Percentiles rank a stretch among this genome's conserved stretches.
These are phyloP conservation scores for Cocos nucifera DNA, from an alignment of 176 grass and related monocot species.

Conservation along the genomic window DNA sequence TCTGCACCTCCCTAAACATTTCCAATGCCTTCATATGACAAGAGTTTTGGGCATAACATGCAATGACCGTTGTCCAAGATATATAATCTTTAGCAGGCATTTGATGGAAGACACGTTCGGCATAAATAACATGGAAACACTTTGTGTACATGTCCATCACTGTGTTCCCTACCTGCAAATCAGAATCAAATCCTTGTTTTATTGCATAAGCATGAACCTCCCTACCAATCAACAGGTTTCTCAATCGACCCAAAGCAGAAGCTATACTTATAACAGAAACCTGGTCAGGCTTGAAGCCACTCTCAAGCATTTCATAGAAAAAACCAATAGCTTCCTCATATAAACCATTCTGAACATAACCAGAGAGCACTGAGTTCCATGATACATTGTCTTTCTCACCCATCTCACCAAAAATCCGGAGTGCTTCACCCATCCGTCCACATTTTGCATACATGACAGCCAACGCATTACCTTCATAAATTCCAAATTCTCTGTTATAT, in stretches of 20 bases:
- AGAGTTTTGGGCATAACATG: slow-evolving; percentile 50
- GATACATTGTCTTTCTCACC: slow-evolving; percentile 62
- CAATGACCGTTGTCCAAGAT: slow-evolving; percentile 73
- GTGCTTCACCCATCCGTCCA: slow-evolving; percentile 35
- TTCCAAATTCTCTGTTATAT: slow-evolving; percentile 23
- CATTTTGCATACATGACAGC: slow-evolving; percentile 65
- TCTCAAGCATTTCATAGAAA: slow-evolving; percentile 43
- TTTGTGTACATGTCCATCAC: slow-evolving; percentile 91
- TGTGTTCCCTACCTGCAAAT: slow-evolving; percentile 67
- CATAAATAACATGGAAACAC: slow-evolving; percentile 34
- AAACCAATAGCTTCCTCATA: slow-evolving; percentile 37
- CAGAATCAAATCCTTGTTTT: slow-evolving; percentile 47
- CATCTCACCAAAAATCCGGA: slow-evolving; percentile 45
- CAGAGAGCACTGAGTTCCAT: slow-evolving; percentile 87
- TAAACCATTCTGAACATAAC: slow-evolving; percentile 63
- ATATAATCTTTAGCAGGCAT: slow-evolving; percentile 53
- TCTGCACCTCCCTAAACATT: slow-evolving; percentile 36
- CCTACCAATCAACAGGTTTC: slow-evolving; percentile 37
- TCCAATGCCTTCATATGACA: slow-evolving; percentile 37
- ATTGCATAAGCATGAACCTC: slow-evolving; percentile 84
- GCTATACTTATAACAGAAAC: slow-evolving; percentile 59
- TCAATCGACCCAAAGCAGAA: slow-evolving; percentile 57
- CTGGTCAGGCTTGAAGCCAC: slow-evolving; percentile 49
- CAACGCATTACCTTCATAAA: slow-evolving; percentile 61
- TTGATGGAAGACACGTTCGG: slow-evolving; percentile 38